Percentiles rank a stretch among this genome's conserved stretches.
phyloP scores from a whole-genome alignment of 495 filamentous ascomycete genomes.

The Paragyromitra xinjiangensis region DNA sequence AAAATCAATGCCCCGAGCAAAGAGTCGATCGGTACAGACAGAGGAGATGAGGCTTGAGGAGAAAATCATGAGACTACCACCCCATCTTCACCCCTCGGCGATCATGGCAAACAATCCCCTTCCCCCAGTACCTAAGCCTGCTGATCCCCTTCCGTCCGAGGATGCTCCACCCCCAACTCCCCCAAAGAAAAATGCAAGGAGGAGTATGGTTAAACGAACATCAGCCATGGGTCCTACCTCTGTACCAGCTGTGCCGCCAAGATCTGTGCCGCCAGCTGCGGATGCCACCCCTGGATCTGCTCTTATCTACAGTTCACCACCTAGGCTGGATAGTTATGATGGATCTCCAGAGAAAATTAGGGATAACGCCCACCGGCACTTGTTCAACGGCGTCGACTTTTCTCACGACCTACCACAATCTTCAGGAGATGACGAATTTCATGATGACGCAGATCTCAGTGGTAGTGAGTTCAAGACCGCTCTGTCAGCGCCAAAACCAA shows the following conservation, averaged over 20 bases:
- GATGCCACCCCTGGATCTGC: slow-evolving; percentile 69
- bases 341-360: slow-evolving; percentile 59
- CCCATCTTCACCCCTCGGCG: slow-evolving; percentile 78
- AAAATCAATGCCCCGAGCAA: slow-evolving; percentile 61
- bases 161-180: slow-evolving; percentile 54
- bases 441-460: slow-evolving; percentile 67
- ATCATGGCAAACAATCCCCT: slow-evolving; percentile 60
- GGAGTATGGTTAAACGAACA: slow-evolving; percentile 50
- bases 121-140: slow-evolving; percentile 40
- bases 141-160: slow-evolving; percentile 51
- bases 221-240: slow-evolving; percentile 52
- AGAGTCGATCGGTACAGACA: slow-evolving; percentile 83
- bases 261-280: slow-evolving; percentile 33
- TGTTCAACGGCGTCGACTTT: slow-evolving; percentile 54
- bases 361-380: slow-evolving; percentile 44
- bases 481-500: slow-evolving; percentile 67
- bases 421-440: slow-evolving; percentile 56
- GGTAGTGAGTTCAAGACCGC: slow-evolving; percentile 72
- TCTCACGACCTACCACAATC: slow-evolving; percentile 51
- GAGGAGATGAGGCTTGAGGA: slow-evolving; percentile 84
- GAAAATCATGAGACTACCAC: slow-evolving; percentile 75
- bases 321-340: slow-evolving; percentile 29
- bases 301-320: slow-evolving; percentile 46
- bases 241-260: slow-evolving; percentile 40
- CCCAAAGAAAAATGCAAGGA: slow-evolving; percentile 55